Evolutionary conservation across 2,329 filamentous ascomycete genomes (phyloP), one percentile per base, ranked within the genome.

Genomic region (Alternaria gansuensis): DNA sequence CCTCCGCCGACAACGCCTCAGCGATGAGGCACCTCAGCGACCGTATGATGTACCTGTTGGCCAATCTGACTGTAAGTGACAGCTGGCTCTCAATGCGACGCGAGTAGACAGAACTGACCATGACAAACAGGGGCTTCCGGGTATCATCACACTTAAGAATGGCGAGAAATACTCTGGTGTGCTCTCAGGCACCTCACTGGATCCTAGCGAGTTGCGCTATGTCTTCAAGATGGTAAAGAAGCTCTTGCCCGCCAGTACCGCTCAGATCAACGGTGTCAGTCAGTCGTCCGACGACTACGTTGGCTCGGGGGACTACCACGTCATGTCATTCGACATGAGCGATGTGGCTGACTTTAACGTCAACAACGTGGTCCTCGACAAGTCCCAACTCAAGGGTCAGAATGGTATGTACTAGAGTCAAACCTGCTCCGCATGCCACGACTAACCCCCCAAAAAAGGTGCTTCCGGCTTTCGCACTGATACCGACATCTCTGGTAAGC

Each of bases 401-500:
- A 90, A 89, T 78, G 86, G 87, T 88, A 80, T 60, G 78, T 68
- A 31, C 24, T 11, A n/a, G 24, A 17, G 13, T 7, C 21, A 54
- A 10, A 49, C 17, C 43, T 48, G 34, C 45, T 29, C 60, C 24
- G 17, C 10, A 95, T 91, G 90, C 63, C 84, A 85, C 21, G 24
- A 43, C 56, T 60, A 34, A 57, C 17, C 17, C 17, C 17, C 17
- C 51, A 8, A 82, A 87, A 40, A 11, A 65, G 61, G 67, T 21
- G 58, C 68, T 24, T 79, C 85, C 57, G 85, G 83, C 24, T 97
- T 98, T 80, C 89, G 90, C 64, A 98, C 94, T 24, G 94, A 98
- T 74, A 83, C 87, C 33, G 92, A 95, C 71, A 97, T 98, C 63
- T 95, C 93, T 7, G 90, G 90, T 65, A 85, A 85, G 69, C 86